A percentile compares a stretch with the other conserved stretches of the same genome.
Evolutionary conservation across 306 rosid species (phyloP).

Genomic region (Quercus berberidifolia): DNA sequence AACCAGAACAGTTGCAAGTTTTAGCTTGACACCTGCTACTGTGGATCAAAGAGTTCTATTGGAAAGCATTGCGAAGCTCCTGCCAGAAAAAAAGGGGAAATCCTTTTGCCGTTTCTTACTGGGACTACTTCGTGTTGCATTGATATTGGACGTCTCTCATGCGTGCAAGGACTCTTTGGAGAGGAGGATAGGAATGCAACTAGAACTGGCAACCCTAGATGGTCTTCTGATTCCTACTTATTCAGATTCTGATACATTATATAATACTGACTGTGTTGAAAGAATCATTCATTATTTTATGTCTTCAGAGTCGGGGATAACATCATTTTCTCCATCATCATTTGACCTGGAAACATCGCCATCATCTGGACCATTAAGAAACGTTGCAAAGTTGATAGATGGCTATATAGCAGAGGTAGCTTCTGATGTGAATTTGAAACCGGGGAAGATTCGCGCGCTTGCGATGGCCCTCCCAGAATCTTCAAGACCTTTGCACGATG

Average conservation of each 20-base stretch:
- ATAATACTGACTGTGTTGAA: slow-evolving; percentile 70
- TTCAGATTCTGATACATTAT: slow-evolving; percentile 77
- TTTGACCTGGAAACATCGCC: slow-evolving; percentile 49
- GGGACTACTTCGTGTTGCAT: slow-evolving; percentile 89
- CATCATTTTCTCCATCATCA: slow-evolving; percentile 72
- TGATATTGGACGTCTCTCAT: slow-evolving; percentile 63
- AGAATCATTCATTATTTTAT: slow-evolving; percentile 63
- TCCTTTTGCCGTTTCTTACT: slow-evolving; percentile 79
- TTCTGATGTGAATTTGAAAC: slow-evolving; percentile 52
- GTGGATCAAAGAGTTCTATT: slow-evolving; percentile 68
- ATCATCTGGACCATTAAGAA: slow-evolving; percentile 47
- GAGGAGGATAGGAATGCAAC: slow-evolving; percentile 85
- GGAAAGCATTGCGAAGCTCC: slow-evolving; percentile 79
- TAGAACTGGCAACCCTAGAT: slow-evolving; percentile 86
- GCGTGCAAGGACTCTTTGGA: slow-evolving; percentile 66
- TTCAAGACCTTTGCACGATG: slow-evolving; percentile 78
- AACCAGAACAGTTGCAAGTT: slow-evolving; percentile 68
- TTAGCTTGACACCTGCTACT: slow-evolving; percentile 71
- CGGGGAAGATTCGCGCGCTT: slow-evolving; percentile 36
- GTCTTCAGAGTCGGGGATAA: slow-evolving; percentile 43
- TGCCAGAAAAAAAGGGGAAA: slow-evolving; percentile 79
- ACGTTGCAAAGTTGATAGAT: slow-evolving; percentile 60
- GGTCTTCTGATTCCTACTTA: slow-evolving; percentile 80
- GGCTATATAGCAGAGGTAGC: slow-evolving; percentile 57
- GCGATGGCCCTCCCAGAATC: slow-evolving; percentile 72